These are phyloP conservation scores for Dictyostelium capitatum DNA, from an alignment of 78 protist genomes.

Conservation along the genomic window DNA sequence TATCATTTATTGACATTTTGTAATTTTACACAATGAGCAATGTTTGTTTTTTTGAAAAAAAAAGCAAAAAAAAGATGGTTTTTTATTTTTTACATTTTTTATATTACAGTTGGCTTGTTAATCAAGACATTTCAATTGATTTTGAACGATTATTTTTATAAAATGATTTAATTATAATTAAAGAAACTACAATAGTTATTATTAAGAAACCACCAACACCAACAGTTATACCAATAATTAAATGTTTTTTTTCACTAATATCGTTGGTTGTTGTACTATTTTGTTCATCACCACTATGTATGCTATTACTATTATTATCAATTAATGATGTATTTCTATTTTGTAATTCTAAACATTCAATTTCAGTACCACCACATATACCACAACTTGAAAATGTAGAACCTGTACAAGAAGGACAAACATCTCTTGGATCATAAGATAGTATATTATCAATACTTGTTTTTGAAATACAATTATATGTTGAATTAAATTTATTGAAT, in stretches of 20 bases:
- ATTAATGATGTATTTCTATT: neutral
- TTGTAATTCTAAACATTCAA: neutral
- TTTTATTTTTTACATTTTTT: too few species aligned
- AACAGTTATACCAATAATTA: neutral
- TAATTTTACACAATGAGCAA: too few species aligned
- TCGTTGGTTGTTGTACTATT: neutral
- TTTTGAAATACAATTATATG: neutral
- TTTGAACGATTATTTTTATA: too few species aligned
- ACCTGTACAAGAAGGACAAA: neutral
- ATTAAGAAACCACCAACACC: conserved; percentile 7
- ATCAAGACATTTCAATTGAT: too few species aligned
- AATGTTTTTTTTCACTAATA: neutral
- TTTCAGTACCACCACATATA: conserved; percentile 47
- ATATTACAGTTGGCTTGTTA: too few species aligned
- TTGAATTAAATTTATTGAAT: neutral
- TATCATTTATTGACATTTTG: too few species aligned
- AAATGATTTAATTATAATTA: neutral
- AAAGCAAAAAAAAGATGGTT: too few species aligned
- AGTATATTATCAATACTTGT: neutral
- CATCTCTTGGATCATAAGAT: neutral
- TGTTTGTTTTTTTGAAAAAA: too few species aligned
- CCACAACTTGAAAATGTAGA: conserved; percentile 12
- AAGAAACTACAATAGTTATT: neutral
- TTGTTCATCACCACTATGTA: neutral
- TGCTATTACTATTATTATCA: neutral